These are phyloP conservation scores for Coprinopsis strossmayeri DNA, from an alignment of 768 basidiomycete species.

Conservation along the genomic window DNA sequence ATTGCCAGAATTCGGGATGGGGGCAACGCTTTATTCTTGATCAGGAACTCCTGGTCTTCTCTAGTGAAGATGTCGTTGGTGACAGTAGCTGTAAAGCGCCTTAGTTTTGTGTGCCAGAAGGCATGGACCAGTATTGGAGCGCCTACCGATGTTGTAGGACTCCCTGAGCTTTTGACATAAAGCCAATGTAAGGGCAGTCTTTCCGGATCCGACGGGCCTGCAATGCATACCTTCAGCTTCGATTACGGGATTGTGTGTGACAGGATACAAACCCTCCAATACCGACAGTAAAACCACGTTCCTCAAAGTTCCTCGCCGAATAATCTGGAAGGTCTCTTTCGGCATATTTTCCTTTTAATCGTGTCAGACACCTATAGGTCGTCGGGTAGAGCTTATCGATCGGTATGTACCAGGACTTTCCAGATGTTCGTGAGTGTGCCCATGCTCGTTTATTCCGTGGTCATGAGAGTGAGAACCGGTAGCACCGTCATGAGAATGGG, in stretches of 20 bases:
- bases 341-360: slow-evolving; percentile 84
- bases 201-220: slow-evolving; percentile 97
- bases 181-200: slow-evolving; percentile 90
- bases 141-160: slow-evolving; percentile 85
- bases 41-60: slow-evolving; percentile 97
- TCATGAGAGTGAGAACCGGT: slow-evolving; percentile 50
- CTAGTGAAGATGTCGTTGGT: slow-evolving; percentile 99
- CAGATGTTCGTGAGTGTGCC: slow-evolving; percentile 91
- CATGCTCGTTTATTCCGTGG: slow-evolving; percentile 69
- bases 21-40: slow-evolving; percentile 85
- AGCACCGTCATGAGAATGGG: slow-evolving; percentile 56
- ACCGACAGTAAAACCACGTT: slow-evolving; percentile 95
- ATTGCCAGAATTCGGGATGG: slow-evolving; percentile 86
- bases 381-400: no score
- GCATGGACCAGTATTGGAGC: neutral
- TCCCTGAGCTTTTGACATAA: slow-evolving; percentile 77
- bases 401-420: slow-evolving; percentile 81
- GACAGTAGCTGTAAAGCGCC: slow-evolving; percentile 59
- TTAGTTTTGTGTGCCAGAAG: neutral
- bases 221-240: neutral
- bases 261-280: slow-evolving; percentile 77
- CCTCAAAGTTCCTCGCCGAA: slow-evolving; percentile 74
- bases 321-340: slow-evolving; percentile 94
- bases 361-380: no score
- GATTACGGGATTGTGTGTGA: neutral